Base-by-base conservation (phyloP, 768 basidiomycete genomes). In the Suillus subaureus region DNA sequence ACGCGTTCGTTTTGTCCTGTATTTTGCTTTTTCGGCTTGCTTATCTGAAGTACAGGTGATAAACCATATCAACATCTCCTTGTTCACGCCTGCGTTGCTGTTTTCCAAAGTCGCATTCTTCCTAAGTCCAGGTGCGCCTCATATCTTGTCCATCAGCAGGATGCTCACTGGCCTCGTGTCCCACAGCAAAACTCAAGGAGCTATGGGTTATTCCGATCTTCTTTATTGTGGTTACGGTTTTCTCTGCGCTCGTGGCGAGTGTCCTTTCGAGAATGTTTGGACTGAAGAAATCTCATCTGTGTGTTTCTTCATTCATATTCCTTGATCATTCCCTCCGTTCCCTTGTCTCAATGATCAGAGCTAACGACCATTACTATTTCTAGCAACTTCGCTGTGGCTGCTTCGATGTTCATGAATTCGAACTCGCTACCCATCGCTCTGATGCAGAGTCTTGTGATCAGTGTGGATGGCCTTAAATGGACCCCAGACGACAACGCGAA, bases 31-130 rank as follows among this genome's bases (percentile, higher is more conserved):
- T 21, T 57, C 35, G 33, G 2, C 71, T 33, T 18, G 61, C 13
- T 58, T 5, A 40, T 28, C 6, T 9, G 5, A 13, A 58, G 21
- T 51, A 1, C 57, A 54, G 91, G 85, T 88, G 85, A 79, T 94
- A 23, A 94, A 94, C 71, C 82, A 85, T 26, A 79, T 97, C 61
- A 97, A 96, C 75, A 88, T 97, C 28, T 91, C 91, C 0, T 85
- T 98, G 39, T 97, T 98, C 79, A 94, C 92, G 0, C 92, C 93
- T 0, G 89, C 91, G 0, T 85, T 96, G 7, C 81, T 97, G 39
- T 96, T 97, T 79, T 95, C 93, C 15, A 99, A 97, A 79, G 95
- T 99, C 26, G 97, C 96, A 0, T 97, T 96, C 80, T 93, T 91
- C 74, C 77, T 96, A 49, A 87, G 91, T 0, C 95, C 96, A 74